Percentiles rank a stretch among this genome's conserved stretches.
Conservation (phyloP, 768 basidiomycete species). For the Podaxis pistillaris region DNA sequence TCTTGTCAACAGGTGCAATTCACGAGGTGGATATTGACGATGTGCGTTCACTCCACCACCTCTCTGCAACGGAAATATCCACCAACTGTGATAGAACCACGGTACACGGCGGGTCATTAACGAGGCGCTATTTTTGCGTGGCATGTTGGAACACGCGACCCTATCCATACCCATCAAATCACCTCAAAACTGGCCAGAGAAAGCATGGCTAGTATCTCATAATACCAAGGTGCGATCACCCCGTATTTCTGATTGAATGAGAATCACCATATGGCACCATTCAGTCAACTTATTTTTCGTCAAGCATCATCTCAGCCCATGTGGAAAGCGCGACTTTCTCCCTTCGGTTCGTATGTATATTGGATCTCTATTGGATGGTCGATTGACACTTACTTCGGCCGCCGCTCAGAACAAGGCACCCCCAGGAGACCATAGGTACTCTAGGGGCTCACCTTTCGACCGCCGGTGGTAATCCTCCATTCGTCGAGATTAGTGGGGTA, state of each 20-base stretch:
- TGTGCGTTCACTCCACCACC: conserved; percentile 33
- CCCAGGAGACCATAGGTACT: conserved; percentile 39
- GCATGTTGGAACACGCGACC: conserved; percentile 46
- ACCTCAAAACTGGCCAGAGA: conserved; percentile 39
- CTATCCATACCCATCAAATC: conserved; percentile 50
- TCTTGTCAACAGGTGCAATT: conserved; percentile 48
- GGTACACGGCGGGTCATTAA: conserved; percentile 49
- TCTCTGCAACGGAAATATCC: background rate
- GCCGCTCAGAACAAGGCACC: conserved; percentile 26
- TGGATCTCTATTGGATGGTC: conserved; percentile 12
- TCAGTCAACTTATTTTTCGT: conserved; percentile 43
- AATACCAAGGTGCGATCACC: conserved; percentile 23
- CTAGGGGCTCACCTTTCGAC: conserved; percentile 50
- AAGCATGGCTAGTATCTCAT: conserved; percentile 24
- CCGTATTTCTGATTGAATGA: conserved; percentile 10
- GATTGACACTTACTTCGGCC: background rate
- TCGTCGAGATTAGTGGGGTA: conserved; percentile 55
- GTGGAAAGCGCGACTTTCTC: conserved; percentile 60
- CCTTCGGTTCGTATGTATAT: conserved; percentile 40
- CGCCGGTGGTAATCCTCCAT: conserved; percentile 50
- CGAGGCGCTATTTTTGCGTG: conserved; percentile 59
- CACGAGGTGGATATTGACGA: conserved; percentile 34
- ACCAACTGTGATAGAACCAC: conserved; percentile 27
- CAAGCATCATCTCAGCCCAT: conserved; percentile 58
- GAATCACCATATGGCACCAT: conserved; percentile 23